A percentile compares a stretch with the other conserved stretches of the same genome.
These are phyloP conservation scores for Starmerella tilneyi DNA, from an alignment of 805 yeast species.

Conservation along the genomic window DNA sequence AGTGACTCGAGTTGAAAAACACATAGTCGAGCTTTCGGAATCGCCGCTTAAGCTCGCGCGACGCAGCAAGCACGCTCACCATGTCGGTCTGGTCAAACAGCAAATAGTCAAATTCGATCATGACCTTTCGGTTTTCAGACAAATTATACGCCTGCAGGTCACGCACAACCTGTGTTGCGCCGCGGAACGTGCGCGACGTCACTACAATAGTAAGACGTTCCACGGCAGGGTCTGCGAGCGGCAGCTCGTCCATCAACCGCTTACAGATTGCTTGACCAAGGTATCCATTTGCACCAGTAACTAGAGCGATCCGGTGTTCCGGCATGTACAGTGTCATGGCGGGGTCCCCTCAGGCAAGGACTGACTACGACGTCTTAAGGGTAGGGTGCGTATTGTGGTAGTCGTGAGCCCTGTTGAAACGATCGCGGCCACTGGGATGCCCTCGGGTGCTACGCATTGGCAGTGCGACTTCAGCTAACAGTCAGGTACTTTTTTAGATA, in stretches of 20 bases:
- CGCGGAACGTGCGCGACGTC: conserved; percentile 79
- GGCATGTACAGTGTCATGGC: conserved; percentile 7
- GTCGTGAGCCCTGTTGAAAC: background rate
- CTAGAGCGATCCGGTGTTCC: conserved; percentile 28
- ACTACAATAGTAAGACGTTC: conserved; percentile 66
- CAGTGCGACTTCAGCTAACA: too few species aligned
- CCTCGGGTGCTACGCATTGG: too few species aligned
- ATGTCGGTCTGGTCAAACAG: conserved; percentile 83
- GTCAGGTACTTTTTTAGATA: background rate
- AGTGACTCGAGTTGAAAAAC: conserved; percentile 83
- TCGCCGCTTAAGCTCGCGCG: conserved; percentile 54
- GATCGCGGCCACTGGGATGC: background rate
- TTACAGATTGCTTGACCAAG: conserved; percentile 80
- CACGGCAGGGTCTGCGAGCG: conserved; percentile 33
- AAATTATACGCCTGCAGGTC: conserved; percentile 33
- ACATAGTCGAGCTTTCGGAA: conserved; percentile 64
- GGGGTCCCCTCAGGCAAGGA: background rate
- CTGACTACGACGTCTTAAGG: background rate
- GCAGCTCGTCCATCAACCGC: conserved; percentile 52
- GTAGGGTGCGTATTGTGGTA: too few species aligned
- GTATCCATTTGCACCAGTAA: conserved; percentile 43
- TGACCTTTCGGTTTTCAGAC: conserved; percentile 37
- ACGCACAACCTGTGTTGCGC: conserved; percentile 65
- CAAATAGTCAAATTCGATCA: conserved; percentile 75
- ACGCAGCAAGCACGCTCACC: conserved; percentile 72